phyloP scores from a whole-genome alignment of 176 grass and related monocot genomes.

The Pontederia paniculata region DNA sequence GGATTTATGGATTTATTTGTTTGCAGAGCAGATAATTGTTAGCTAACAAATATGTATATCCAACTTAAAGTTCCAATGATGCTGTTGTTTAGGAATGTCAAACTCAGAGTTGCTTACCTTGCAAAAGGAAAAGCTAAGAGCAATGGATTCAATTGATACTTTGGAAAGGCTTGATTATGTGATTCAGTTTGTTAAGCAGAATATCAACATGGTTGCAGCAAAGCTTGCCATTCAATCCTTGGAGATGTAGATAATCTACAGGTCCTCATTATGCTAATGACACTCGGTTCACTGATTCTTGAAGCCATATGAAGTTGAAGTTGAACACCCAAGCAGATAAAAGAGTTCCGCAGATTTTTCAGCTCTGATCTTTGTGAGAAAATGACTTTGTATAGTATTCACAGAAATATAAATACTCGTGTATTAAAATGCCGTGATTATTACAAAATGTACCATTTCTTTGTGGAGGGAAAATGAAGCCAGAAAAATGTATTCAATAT shows the following conservation, averaged over 20 bases:
- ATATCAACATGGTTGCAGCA: constrained; percentile 69
- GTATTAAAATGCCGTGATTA: too few species aligned
- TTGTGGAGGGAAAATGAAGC: too few species aligned
- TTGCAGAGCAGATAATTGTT: background rate
- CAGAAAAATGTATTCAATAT: too few species aligned
- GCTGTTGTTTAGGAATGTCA: constrained; percentile 55
- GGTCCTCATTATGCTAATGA: too few species aligned
- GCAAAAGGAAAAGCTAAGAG: constrained; percentile 59
- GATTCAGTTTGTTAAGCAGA: constrained; percentile 47
- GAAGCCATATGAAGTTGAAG: too few species aligned
- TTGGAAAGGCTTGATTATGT: constrained; percentile 46
- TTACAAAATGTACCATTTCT: too few species aligned
- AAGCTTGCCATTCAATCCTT: constrained; percentile 87
- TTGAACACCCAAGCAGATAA: too few species aligned
- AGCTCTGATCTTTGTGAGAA: too few species aligned
- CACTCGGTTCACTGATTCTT: too few species aligned
- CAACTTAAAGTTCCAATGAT: constrained; percentile 15
- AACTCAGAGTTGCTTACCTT: constrained; percentile 49
- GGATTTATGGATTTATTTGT: background rate
- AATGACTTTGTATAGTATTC: too few species aligned
- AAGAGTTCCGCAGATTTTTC: too few species aligned
- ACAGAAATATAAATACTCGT: too few species aligned
- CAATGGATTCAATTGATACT: constrained; percentile 68
- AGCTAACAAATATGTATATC: background rate
- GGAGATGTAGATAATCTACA: constrained; percentile 1